A percentile compares a stretch with the other conserved stretches of the same genome.
Evolutionary conservation across 768 basidiomycete species (phyloP).

Genomic region (Pulveroboletus frians): DNA sequence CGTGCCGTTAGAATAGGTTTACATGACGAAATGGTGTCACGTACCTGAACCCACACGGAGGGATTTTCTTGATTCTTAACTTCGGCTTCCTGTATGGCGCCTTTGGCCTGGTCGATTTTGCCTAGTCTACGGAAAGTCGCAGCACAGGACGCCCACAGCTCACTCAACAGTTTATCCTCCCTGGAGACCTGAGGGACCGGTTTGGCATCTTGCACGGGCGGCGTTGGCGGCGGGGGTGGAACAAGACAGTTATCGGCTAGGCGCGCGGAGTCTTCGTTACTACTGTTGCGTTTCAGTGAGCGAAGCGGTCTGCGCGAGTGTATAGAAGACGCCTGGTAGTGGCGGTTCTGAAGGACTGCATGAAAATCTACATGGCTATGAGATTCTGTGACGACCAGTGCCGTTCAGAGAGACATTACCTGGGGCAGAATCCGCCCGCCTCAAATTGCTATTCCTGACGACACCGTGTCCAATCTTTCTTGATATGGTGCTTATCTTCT

Average conservation of each 20-base stretch:
- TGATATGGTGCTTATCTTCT: constrained; percentile 69
- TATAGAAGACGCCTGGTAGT: constrained; percentile 76
- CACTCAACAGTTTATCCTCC: constrained; percentile 66
- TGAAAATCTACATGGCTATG: constrained; percentile 54
- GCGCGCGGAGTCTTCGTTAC: constrained; percentile 30
- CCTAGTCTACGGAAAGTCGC: constrained; percentile 89
- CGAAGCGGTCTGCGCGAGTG: constrained; percentile 67
- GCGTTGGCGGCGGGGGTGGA: constrained; percentile 29
- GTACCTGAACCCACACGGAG: constrained; percentile 91
- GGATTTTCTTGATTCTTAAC: constrained; percentile 80
- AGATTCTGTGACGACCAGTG: neutral
- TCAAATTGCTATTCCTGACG: constrained; percentile 48
- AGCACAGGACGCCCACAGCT: constrained; percentile 91
- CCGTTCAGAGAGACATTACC: constrained; percentile 37
- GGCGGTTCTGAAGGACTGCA: constrained; percentile 52
- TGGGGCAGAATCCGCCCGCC: constrained; percentile 63
- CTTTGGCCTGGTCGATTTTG: constrained; percentile 85
- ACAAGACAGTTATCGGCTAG: constrained; percentile 34
- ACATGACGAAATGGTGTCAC: constrained; percentile 11
- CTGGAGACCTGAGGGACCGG: constrained; percentile 41
- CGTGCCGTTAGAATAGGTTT: constrained; percentile 1
- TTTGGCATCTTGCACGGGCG: constrained; percentile 33
- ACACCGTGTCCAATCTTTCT: constrained; percentile 73
- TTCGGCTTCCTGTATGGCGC: constrained; percentile 93
- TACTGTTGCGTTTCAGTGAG: constrained; percentile 38